These are phyloP conservation scores for Ramalina peruviana DNA, from an alignment of 495 filamentous ascomycete species.

Conservation along the genomic window DNA sequence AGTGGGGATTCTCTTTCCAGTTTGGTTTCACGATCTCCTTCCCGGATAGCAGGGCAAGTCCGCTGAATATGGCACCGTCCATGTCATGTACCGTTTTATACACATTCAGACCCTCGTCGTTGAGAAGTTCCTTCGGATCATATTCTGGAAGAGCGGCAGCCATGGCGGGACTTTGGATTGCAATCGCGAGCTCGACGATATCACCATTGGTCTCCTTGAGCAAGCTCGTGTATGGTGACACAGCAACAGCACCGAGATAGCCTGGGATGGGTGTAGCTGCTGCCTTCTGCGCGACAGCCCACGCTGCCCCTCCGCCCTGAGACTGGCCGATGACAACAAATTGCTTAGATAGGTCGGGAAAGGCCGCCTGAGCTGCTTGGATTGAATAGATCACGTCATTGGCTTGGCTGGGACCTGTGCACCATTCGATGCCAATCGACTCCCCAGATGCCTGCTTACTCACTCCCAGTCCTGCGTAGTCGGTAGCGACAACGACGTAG, in stretches of 20 bases:
- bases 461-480: slow-evolving; percentile 42
- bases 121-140: slow-evolving; percentile 8
- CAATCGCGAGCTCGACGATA: background rate
- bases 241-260: slow-evolving; percentile 30
- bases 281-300: slow-evolving; percentile 29
- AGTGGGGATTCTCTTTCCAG: slow-evolving; percentile 12
- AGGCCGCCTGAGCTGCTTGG: slow-evolving; percentile 28
- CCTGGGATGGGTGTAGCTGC: slow-evolving; percentile 18
- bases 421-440: slow-evolving; percentile 26
- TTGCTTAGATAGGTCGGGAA: slow-evolving; percentile 19
- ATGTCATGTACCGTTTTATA: slow-evolving; percentile 9
- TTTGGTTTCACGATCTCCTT: slow-evolving; percentile 11
- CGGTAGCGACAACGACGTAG: slow-evolving; percentile 40
- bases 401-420: slow-evolving; percentile 22
- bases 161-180: slow-evolving; percentile 7
- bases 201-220: slow-evolving; percentile 13
- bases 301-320: slow-evolving; percentile 35
- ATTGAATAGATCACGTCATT: slow-evolving; percentile 34
- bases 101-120: slow-evolving; percentile 19
- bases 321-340: slow-evolving; percentile 38
- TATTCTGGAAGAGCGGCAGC: slow-evolving; percentile 5
- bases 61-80: slow-evolving; percentile 22
- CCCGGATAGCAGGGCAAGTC: slow-evolving; percentile 6
- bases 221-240: slow-evolving; percentile 23
- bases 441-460: slow-evolving; percentile 19